phyloP scores from a whole-genome alignment of 2,329 filamentous ascomycete genomes.

The Neonectria coccinea region DNA sequence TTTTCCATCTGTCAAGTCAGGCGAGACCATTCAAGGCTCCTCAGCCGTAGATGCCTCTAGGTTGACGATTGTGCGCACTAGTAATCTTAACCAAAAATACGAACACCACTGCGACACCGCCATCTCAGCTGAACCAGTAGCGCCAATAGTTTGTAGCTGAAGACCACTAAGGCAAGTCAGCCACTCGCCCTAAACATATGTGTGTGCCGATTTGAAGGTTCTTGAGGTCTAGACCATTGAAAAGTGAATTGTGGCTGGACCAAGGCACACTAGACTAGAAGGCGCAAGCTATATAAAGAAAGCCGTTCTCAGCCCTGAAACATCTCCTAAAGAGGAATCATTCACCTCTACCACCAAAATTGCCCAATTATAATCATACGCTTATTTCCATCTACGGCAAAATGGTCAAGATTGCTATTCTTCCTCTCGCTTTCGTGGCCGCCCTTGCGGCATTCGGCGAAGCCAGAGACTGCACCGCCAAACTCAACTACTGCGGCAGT shows the following conservation, averaged over 20 bases:
- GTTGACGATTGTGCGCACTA: neutral
- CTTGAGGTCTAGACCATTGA: constrained; percentile 15
- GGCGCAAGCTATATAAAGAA: constrained; percentile 20
- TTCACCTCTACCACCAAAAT: neutral
- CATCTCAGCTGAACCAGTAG: neutral
- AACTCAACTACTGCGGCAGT: constrained; percentile 25
- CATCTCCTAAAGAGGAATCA: neutral
- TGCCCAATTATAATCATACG: neutral
- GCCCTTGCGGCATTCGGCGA: constrained; percentile 25
- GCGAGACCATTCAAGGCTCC: too few species aligned
- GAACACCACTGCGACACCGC: neutral
- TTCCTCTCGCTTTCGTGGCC: constrained; percentile 26
- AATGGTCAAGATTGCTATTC: constrained; percentile 27
- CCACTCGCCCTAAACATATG: neutral
- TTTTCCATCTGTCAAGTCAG: too few species aligned
- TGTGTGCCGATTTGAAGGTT: neutral
- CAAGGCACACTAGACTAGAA: constrained; percentile 7
- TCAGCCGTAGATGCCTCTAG: too few species aligned
- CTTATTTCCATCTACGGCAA: neutral
- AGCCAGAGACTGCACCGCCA: constrained; percentile 25
- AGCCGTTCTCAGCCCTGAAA: neutral
- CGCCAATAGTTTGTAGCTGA: constrained; percentile 9
- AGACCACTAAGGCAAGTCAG: neutral
- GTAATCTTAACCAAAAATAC: neutral
- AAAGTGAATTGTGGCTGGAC: constrained; percentile 3